Conservation (phyloP, 768 basidiomycete species). For the Lepiota brunneoincarnata region DNA sequence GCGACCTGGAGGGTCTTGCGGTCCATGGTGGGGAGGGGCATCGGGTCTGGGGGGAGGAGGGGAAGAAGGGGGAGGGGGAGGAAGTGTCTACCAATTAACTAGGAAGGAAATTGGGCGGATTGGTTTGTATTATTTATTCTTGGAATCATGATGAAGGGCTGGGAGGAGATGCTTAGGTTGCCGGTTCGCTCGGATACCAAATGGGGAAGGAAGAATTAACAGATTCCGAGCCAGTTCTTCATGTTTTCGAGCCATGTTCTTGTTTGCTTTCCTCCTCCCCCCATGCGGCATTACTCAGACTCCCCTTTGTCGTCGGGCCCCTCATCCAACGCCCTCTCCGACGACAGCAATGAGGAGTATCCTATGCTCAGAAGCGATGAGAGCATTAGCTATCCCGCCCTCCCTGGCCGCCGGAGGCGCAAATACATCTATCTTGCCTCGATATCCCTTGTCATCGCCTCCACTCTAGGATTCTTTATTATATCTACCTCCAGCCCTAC, state of each 20-base stretch:
- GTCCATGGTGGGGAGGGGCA: conserved; percentile 28
- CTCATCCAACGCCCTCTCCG: background rate
- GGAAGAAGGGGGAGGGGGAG: background rate
- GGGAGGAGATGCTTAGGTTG: background rate
- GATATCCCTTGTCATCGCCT: background rate
- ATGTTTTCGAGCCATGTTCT: background rate
- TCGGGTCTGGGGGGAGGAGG: conserved; percentile 14
- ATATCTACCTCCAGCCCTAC: background rate
- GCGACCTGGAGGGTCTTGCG: conserved; percentile 51
- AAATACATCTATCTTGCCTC: conserved; percentile 8
- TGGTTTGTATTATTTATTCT: conserved; percentile 1
- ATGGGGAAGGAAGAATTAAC: conserved; percentile 1
- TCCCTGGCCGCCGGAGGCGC: background rate
- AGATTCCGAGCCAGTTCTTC: conserved; percentile 3
- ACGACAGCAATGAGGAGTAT: conserved; percentile 4
- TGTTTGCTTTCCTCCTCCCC: background rate
- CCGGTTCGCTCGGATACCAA: conserved; percentile 5
- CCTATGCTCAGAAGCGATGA: conserved; percentile 8
- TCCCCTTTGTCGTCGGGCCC: background rate
- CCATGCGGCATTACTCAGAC: conserved; percentile 2
- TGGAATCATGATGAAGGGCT: conserved; percentile 1
- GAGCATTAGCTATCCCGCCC: background rate
- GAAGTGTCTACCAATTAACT: background rate
- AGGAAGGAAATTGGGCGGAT: background rate
- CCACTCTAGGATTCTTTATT: conserved; percentile 1